Evolutionary conservation across 2,329 filamentous ascomycete species (phyloP), one percentile per base, ranked within the genome.

Genomic region (Lecanicillium sp.): DNA sequence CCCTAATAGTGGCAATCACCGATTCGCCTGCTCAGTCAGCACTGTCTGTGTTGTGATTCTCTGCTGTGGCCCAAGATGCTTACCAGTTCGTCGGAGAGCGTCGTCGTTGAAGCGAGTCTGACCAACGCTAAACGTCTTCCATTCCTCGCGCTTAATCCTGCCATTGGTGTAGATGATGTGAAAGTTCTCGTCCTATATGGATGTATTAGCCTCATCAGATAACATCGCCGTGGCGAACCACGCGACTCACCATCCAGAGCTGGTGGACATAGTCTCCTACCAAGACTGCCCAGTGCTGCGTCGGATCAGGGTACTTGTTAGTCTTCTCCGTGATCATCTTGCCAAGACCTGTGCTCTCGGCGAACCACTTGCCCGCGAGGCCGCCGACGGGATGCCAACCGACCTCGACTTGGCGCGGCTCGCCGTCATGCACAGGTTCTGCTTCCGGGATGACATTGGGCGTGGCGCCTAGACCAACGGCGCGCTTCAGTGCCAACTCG

Each of bases 331-430:
- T 78, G 50, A 81, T 79, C 65, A 75, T 64, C 60, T 73, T 74
- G 3, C 77, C 77, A 19, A 80, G 57, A 0, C 73, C 71, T 0
- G 75, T 78, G 56, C 74, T 65, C 46, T 80, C 75, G 12, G 76
- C 75, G 43, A 80, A 75, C 76, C 77, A 80, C 55, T 77, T 78
- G 33, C 76, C 77, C 0, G 73, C 74, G 15, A 74, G 62, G 0
- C 77, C 77, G 14, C 69, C 75, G 6, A 81, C 75, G 1, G 77
- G 77, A 58, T 80, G 77, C 77, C 77, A 81, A 19, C 75, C 77
- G 21, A 81, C 69, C 55, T 73, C 66, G 24, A 80, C 76, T 0
- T 61, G 58, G 0, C 65, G 58, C 20, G 59, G 37, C 3, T 58
- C 56, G n/a, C 57, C 62, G 37, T 66, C 54, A 37, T 64, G 48